phyloP scores from a whole-genome alignment of 345 rosid genomes.

The Aethionema arabicum region DNA sequence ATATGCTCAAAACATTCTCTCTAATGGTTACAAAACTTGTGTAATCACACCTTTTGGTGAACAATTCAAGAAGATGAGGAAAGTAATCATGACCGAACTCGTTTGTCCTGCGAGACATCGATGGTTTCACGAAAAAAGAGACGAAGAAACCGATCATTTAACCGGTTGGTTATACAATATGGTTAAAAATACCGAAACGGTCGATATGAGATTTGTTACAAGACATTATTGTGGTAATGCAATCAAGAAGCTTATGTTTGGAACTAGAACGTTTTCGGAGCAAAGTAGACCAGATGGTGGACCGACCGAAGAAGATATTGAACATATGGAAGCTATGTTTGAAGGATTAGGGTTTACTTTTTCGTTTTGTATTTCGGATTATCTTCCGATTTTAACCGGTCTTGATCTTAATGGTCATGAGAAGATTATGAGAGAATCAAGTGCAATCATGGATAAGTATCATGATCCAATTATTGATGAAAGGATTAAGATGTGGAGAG shows the following conservation, averaged over 20 bases:
- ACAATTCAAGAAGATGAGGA: conserved; percentile 56
- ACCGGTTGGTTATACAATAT: conserved; percentile 40
- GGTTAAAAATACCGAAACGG: conserved; percentile 30
- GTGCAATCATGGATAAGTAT: conserved; percentile 37
- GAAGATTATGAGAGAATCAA: conserved; percentile 36
- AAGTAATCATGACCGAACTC: conserved; percentile 37
- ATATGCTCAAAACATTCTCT: conserved; percentile 30
- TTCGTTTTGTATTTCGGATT: conserved; percentile 53
- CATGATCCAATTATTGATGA: conserved; percentile 38
- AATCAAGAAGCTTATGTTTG: conserved; percentile 41
- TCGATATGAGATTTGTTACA: conserved; percentile 38
- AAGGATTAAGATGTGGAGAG: conserved; percentile 42
- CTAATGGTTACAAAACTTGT: conserved; percentile 35
- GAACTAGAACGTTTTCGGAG: conserved; percentile 36
- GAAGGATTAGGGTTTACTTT: conserved; percentile 32
- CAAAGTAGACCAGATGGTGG: conserved; percentile 38
- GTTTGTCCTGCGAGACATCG: conserved; percentile 41
- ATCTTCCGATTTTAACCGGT: conserved; percentile 42
- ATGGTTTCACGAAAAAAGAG: conserved; percentile 43
- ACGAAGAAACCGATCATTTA: conserved; percentile 43
- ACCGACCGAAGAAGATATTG: conserved; percentile 44
- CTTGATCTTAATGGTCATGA: conserved; percentile 46
- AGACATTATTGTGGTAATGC: conserved; percentile 44
- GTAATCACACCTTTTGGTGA: conserved; percentile 37
- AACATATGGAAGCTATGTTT: conserved; percentile 50